Percentiles rank a stretch among this genome's conserved stretches.
phyloP scores from a whole-genome alignment of 495 filamentous ascomycete genomes.

The Rhizodiscina lignyota region DNA sequence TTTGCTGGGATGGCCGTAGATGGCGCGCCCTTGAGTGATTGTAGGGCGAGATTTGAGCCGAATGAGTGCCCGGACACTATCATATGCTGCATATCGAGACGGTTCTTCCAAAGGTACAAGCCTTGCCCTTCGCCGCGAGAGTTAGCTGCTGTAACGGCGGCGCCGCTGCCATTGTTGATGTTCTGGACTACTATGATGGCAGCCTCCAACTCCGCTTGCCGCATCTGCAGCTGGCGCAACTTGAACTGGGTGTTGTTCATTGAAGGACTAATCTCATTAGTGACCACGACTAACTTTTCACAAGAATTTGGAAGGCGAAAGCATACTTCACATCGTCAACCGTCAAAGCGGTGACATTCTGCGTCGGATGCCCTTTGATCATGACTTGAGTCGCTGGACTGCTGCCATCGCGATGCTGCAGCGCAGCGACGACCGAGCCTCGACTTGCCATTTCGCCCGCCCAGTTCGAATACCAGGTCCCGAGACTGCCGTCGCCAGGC shows the following conservation, averaged over 20 bases:
- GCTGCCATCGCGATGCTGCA: conserved; percentile 38
- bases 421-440: conserved; percentile 31
- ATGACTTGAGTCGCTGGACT: conserved; percentile 29
- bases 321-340: conserved; percentile 9
- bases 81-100: conserved; percentile 22
- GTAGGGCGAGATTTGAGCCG: conserved; percentile 34
- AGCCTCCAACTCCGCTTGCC: conserved; percentile 36
- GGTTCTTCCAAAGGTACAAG: conserved; percentile 17
- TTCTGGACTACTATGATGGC: conserved; percentile 24
- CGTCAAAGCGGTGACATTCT: conserved; percentile 13
- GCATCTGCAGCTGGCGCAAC: conserved; percentile 29
- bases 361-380: conserved; percentile 12
- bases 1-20: conserved; percentile 20
- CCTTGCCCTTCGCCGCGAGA: conserved; percentile 11
- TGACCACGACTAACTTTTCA: not conserved
- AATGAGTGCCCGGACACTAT: conserved; percentile 34
- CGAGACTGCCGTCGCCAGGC: conserved; percentile 33
- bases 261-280: conserved; percentile 7
- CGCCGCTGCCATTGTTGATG: conserved; percentile 28
- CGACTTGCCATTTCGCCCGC: conserved; percentile 35
- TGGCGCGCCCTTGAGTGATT: conserved; percentile 20
- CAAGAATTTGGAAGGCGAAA: not conserved
- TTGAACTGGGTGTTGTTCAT: conserved; percentile 20
- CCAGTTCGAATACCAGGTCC: conserved; percentile 35
- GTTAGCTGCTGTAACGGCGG: conserved; percentile 15